These are phyloP conservation scores for Candida alai DNA, from an alignment of 805 yeast species.

Conservation along the genomic window DNA sequence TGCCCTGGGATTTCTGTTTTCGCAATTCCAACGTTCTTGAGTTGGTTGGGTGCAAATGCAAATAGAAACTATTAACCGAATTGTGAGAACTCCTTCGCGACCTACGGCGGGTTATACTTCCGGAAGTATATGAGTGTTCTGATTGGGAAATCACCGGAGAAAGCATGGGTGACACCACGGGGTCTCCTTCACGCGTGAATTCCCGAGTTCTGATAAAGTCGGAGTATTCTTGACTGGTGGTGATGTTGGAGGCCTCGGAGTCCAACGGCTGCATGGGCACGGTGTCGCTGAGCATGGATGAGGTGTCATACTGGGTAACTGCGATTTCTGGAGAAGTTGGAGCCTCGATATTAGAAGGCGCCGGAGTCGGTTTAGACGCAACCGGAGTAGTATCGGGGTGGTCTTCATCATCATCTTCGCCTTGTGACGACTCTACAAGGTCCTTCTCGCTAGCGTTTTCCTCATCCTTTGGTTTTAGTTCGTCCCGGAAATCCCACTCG, in stretches of 20 bases:
- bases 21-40: constrained; percentile 25
- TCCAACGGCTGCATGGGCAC: not conserved
- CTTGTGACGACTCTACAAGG: too few relatives aligned
- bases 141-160: not conserved
- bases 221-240: too few relatives aligned
- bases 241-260: not conserved
- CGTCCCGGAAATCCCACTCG: constrained; percentile 61
- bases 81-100: constrained; percentile 8
- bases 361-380: not conserved
- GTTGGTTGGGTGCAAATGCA: constrained; percentile 12
- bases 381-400: not conserved
- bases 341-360: too few relatives aligned
- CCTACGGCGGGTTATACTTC: constrained; percentile 1
- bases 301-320: not conserved
- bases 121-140: not conserved
- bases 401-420: not conserved
- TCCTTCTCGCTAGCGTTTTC: constrained; percentile 13
- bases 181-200: not conserved
- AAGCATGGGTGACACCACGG: not conserved
- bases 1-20: constrained; percentile 28
- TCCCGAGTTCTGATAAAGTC: not conserved
- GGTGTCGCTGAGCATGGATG: not conserved
- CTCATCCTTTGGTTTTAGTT: constrained; percentile 12
- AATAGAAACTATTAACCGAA: constrained; percentile 5
- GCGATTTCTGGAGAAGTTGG: too few relatives aligned